Evolutionary conservation across 495 filamentous ascomycete genomes (phyloP).

Genomic region (Podospora pseudopauciseta): DNA sequence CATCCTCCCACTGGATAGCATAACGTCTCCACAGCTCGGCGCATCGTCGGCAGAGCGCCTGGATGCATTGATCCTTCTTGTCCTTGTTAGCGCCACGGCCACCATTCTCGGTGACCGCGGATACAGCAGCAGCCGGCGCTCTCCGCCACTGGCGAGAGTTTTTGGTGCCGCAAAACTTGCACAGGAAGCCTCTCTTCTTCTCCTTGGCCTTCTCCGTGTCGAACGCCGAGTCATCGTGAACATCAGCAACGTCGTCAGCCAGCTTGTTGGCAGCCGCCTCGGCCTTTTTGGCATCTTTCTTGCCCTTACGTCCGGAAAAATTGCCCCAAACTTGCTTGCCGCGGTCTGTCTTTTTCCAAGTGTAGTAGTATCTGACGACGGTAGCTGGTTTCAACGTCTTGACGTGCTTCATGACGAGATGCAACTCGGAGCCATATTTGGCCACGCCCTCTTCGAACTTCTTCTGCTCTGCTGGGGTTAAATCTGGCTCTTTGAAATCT

Average conservation of each 20-base stretch:
- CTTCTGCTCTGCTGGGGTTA: slow-evolving; percentile 74
- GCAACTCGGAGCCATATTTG: slow-evolving; percentile 88
- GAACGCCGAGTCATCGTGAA: slow-evolving; percentile 93
- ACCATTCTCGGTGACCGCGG: slow-evolving; percentile 63
- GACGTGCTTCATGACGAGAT: slow-evolving; percentile 77
- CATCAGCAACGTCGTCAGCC: slow-evolving; percentile 88
- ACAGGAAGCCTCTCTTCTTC: slow-evolving; percentile 80
- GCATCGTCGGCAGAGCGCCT: slow-evolving; percentile 85
- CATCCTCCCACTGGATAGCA: slow-evolving; percentile 90
- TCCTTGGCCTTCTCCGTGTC: slow-evolving; percentile 79
- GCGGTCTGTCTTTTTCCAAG: slow-evolving; percentile 92
- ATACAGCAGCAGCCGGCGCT: slow-evolving; percentile 75
- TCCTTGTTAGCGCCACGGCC: slow-evolving; percentile 62
- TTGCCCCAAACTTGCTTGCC: slow-evolving; percentile 87
- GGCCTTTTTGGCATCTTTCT: slow-evolving; percentile 72
- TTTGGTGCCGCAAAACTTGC: slow-evolving; percentile 86
- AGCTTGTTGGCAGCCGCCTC: slow-evolving; percentile 66
- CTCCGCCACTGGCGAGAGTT: slow-evolving; percentile 86
- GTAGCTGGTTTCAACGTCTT: slow-evolving; percentile 72
- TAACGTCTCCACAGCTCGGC: slow-evolving; percentile 91
- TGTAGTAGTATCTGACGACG: slow-evolving; percentile 91
- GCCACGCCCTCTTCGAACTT: slow-evolving; percentile 89
- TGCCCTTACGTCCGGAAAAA: slow-evolving; percentile 79
- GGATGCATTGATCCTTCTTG: slow-evolving; percentile 69
- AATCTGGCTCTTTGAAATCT: slow-evolving; percentile 80